phyloP scores from a whole-genome alignment of 495 filamentous ascomycete species.

The Neurospora cerealis region DNA sequence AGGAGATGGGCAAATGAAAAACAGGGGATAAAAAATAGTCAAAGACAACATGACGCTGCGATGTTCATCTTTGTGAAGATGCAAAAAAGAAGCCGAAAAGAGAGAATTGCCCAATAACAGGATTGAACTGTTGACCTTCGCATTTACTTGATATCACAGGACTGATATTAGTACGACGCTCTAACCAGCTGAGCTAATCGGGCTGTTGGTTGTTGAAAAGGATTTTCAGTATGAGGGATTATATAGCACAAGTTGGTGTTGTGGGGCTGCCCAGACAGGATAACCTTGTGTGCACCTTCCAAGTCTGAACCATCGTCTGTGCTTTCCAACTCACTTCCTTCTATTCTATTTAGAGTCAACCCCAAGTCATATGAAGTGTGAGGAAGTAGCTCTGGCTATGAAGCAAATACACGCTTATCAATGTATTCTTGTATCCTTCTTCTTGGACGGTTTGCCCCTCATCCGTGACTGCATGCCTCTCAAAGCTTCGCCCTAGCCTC shows the following conservation, averaged over 20 bases:
- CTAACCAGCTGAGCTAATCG: not conserved
- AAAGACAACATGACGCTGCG: not conserved
- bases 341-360: not conserved
- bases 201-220: not conserved
- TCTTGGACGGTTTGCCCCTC: too few relatives aligned
- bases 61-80: not conserved
- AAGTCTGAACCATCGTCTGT: not conserved
- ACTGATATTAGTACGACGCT: not conserved
- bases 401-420: not conserved
- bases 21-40: not conserved
- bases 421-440: too few relatives aligned
- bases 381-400: not conserved
- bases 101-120: not conserved
- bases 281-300: not conserved
- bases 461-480: not conserved
- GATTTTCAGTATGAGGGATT: not conserved
- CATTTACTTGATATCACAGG: not conserved
- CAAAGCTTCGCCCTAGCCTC: conserved; percentile 52
- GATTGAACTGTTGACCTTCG: not conserved
- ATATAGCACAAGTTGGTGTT: not conserved
- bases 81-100: not conserved
- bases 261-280: not conserved
- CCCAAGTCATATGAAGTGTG: not conserved
- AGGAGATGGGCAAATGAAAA: not conserved
- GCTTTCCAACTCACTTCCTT: not conserved